Percentiles rank a stretch among this genome's conserved stretches.
phyloP scores from a whole-genome alignment of 108 stramenopile genomes.

The Mayamaea pseudoterrestris region DNA sequence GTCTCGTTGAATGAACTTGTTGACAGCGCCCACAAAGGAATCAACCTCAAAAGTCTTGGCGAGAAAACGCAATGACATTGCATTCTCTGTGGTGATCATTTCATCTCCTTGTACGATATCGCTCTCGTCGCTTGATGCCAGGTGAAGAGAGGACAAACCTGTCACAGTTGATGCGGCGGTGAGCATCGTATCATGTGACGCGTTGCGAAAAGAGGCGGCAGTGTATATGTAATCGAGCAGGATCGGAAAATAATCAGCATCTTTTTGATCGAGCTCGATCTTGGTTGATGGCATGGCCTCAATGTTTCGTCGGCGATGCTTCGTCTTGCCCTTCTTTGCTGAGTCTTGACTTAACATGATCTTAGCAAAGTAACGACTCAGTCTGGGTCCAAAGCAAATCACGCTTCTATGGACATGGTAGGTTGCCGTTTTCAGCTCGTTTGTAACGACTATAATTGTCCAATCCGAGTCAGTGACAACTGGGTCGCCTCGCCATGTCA shows the following conservation, averaged over 20 bases:
- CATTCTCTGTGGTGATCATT: conserved; percentile 16
- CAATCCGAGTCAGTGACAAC: conserved; percentile 22
- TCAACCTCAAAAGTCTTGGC: conserved; percentile 29
- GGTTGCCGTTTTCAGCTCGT: conserved; percentile 20
- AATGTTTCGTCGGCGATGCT: not conserved
- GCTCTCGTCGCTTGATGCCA: too few species aligned
- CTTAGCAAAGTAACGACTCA: conserved; percentile 22
- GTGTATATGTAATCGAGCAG: conserved; percentile 36
- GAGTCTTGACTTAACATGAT: conserved; percentile 7
- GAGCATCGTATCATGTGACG: not conserved
- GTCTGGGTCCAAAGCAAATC: conserved; percentile 18
- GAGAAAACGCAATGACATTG: conserved; percentile 24
- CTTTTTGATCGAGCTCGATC: conserved; percentile 30
- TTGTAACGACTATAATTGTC: conserved; percentile 28
- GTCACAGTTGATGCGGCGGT: conserved; percentile 13
- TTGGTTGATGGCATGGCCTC: conserved; percentile 19
- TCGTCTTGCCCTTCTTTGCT: not conserved
- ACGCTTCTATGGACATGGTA: conserved; percentile 36
- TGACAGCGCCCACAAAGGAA: conserved; percentile 20
- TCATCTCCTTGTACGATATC: conserved; percentile 2
- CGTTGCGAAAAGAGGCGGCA: not conserved
- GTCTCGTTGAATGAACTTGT: conserved; percentile 32
- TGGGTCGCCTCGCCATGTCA: conserved; percentile 30
- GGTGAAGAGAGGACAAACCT: conserved; percentile 10
- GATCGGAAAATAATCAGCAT: conserved; percentile 25